phyloP scores from a whole-genome alignment of 208 protist genomes.

The Lotmaria passim region DNA sequence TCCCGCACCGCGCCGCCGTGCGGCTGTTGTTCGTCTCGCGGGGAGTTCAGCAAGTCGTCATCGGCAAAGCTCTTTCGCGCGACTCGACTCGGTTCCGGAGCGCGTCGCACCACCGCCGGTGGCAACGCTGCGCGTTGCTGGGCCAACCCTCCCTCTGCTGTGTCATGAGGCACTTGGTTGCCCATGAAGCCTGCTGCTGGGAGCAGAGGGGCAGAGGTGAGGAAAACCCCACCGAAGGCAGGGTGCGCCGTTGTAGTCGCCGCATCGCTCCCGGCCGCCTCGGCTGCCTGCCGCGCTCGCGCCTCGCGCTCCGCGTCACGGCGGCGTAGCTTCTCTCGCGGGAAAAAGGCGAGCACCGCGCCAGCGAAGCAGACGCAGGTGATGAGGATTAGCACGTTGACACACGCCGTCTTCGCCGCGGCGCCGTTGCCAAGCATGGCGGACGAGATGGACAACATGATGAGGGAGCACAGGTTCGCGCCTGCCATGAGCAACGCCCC shows the following conservation, averaged over 20 bases:
- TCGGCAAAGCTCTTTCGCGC: constrained; percentile 11
- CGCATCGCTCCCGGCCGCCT: neutral
- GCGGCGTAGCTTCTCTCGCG: constrained; percentile 59
- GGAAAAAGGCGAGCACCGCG: constrained; percentile 45
- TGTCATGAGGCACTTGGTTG: neutral
- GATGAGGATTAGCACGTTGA: constrained; percentile 64
- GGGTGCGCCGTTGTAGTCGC: neutral
- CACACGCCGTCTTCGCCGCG: constrained; percentile 28
- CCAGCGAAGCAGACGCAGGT: constrained; percentile 49
- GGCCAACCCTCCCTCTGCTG: neutral
- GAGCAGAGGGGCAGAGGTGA: neutral
- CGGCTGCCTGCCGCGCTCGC: constrained; percentile 6
- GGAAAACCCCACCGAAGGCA: neutral
- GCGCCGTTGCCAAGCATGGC: constrained; percentile 59
- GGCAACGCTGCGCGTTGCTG: too few species aligned
- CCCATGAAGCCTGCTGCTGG: neutral
- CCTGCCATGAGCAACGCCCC: constrained; percentile 72
- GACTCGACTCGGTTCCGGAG: neutral
- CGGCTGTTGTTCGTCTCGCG: neutral
- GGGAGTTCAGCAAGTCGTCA: constrained; percentile 10
- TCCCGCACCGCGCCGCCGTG: neutral
- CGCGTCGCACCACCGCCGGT: neutral
- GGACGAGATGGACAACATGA: constrained; percentile 57
- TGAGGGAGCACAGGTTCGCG: constrained; percentile 65
- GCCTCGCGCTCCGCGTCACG: constrained; percentile 43